A percentile compares a stretch with the other conserved stretches of the same genome.
These are phyloP conservation scores for Suhomyces terraborum DNA, from an alignment of 1,139 yeast genomes.

Conservation along the genomic window DNA sequence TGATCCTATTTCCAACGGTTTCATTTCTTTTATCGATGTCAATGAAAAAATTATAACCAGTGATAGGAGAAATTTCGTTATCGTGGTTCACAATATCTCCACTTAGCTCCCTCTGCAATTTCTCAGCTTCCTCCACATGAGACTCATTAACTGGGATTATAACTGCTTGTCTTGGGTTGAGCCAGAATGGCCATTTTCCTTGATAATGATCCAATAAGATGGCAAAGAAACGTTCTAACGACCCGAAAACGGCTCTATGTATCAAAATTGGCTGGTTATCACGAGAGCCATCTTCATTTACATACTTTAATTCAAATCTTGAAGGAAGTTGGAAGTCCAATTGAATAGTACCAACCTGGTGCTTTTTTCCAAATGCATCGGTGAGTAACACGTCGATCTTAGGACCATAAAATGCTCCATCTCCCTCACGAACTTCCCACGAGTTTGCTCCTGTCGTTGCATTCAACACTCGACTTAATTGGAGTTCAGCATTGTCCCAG, in stretches of 20 bases:
- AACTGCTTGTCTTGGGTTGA: conserved; percentile 90
- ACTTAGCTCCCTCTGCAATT: conserved; percentile 48
- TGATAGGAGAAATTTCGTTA: conserved; percentile 48
- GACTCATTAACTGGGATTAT: conserved; percentile 75
- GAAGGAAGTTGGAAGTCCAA: conserved; percentile 92
- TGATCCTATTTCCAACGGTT: conserved; percentile 77
- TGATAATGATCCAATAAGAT: conserved; percentile 85
- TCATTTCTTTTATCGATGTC: conserved; percentile 77
- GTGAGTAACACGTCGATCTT: conserved; percentile 83
- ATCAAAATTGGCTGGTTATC: conserved; percentile 80
- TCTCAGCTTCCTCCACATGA: conserved; percentile 57
- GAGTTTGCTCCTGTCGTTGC: conserved; percentile 51
- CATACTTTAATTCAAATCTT: conserved; percentile 74
- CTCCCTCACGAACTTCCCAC: conserved; percentile 85
- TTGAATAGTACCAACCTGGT: conserved; percentile 95
- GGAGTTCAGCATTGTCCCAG: conserved; percentile 85
- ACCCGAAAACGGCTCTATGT: conserved; percentile 94
- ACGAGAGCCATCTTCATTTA: conserved; percentile 49
- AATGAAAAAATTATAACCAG: conserved; percentile 66
- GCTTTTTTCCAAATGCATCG: conserved; percentile 81
- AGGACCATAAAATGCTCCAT: conserved; percentile 99
- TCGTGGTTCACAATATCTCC: conserved; percentile 46
- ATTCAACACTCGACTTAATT: conserved; percentile 65
- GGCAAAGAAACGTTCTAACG: conserved; percentile 90
- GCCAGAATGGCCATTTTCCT: conserved; percentile 99